Evolutionary conservation across 2,329 filamentous ascomycete species (phyloP).

Genomic region (Fusarium papillatum): DNA sequence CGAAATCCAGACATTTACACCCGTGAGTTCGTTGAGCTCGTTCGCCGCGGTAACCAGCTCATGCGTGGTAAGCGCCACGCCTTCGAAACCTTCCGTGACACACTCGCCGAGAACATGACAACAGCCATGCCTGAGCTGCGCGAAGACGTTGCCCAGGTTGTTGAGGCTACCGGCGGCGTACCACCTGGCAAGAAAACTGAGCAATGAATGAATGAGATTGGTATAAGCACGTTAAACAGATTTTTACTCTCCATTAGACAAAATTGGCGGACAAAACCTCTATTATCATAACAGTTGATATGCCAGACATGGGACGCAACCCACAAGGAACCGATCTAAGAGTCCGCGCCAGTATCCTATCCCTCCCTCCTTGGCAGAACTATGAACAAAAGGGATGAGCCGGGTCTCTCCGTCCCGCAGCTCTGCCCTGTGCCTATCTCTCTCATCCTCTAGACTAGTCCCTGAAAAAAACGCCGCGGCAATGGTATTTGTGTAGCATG

Average conservation of each 20-base stretch:
- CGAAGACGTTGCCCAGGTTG: conserved; percentile 64
- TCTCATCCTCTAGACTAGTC: conserved; percentile 35
- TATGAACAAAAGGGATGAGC: conserved; percentile 13
- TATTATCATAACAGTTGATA: conserved; percentile 38
- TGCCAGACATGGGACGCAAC: conserved; percentile 23
- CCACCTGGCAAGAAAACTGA: conserved; percentile 24
- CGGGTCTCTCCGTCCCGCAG: conserved; percentile 10
- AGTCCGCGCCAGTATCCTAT: conserved; percentile 18
- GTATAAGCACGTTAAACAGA: neutral
- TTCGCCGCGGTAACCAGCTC: conserved; percentile 75
- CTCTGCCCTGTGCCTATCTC: conserved; percentile 13
- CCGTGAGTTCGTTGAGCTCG: conserved; percentile 79
- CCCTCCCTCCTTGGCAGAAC: conserved; percentile 11
- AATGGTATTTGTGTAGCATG: conserved; percentile 44
- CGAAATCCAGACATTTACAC: conserved; percentile 83
- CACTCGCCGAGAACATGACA: conserved; percentile 70
- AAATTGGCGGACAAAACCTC: conserved; percentile 20
- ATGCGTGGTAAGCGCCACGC: conserved; percentile 75
- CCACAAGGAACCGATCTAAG: conserved; percentile 35
- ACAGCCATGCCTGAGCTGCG: conserved; percentile 71
- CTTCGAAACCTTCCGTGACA: conserved; percentile 72
- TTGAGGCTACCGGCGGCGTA: conserved; percentile 60
- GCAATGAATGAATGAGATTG: neutral
- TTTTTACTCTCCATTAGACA: neutral
- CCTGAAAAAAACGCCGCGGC: conserved; percentile 47